These are phyloP conservation scores for Dipodascus albidus DNA, from an alignment of 805 yeast genomes.

Conservation along the genomic window DNA sequence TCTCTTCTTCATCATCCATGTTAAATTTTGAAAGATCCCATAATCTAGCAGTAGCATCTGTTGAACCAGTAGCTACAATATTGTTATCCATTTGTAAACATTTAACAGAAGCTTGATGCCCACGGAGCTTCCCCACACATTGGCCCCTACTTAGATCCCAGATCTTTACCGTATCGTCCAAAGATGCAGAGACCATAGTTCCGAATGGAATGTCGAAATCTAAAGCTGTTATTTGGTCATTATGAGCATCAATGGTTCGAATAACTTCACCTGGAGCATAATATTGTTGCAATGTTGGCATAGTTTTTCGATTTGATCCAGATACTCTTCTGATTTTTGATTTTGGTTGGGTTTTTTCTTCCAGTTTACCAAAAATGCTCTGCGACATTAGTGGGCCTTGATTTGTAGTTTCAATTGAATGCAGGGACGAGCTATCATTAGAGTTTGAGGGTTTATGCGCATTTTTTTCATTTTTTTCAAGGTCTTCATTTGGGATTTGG, in stretches of 20 bases:
- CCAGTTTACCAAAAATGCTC: slow-evolving; percentile 35
- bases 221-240: slow-evolving; percentile 40
- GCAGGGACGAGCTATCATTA: slow-evolving; percentile 1
- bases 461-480: slow-evolving; percentile 4
- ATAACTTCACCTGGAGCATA: slow-evolving; percentile 50
- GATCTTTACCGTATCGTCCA: slow-evolving; percentile 66
- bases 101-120: slow-evolving; percentile 48
- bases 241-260: slow-evolving; percentile 39
- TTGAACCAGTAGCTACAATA: slow-evolving; percentile 42
- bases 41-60: slow-evolving; percentile 48
- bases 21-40: slow-evolving; percentile 38
- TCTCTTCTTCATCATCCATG: slow-evolving; percentile 8
- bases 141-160: slow-evolving; percentile 66
- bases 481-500: slow-evolving; percentile 9
- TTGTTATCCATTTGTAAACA: slow-evolving; percentile 49
- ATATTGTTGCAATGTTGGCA: slow-evolving; percentile 54
- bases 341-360: slow-evolving; percentile 22
- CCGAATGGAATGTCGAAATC: slow-evolving; percentile 72
- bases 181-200: slow-evolving; percentile 61
- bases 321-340: slow-evolving; percentile 17
- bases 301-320: slow-evolving; percentile 34
- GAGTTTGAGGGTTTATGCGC: neutral
- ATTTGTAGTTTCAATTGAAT: slow-evolving; percentile 11
- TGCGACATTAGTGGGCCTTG: slow-evolving; percentile 29
- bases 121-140: slow-evolving; percentile 40